Evolutionary conservation across 2,329 filamentous ascomycete species (phyloP), one percentile per base, ranked within the genome.

Genomic region (Beauveria bassiana): DNA sequence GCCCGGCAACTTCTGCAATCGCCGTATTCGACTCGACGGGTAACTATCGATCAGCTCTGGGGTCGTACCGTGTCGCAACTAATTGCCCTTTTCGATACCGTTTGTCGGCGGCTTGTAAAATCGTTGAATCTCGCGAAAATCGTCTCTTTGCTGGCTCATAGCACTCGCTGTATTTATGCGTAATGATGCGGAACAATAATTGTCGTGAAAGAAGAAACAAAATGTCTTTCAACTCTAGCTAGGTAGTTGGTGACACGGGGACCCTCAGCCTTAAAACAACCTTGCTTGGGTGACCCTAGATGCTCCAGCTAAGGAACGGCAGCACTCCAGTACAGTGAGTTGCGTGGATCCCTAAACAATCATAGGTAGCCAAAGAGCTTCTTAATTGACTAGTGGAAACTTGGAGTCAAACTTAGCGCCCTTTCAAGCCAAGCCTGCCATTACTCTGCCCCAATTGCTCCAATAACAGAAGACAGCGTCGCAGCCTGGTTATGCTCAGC

Each of bases 401-500:
- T 3, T 45, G 56, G 56, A 52, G 22, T 45, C 12, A 16, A 60
- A n/a, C 34, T 34, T 51, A 34, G 57, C 57, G 57, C 40, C 47
- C 14, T 10, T 46, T 53, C 14, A 24, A 60, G 49, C 42, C 49
- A 53, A 53, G 57, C 26, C 24, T 14, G 26, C 49, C 46, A 50
- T 9, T 24, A 26, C 12, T 42, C 14, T 34, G 10, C 10, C 14
- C 10, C 10, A 34, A 38, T 38, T 38, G 47, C 31, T 46, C 58
- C 58, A 60, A 60, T 53, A n/a, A 60, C 40, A 60, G 26, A 43
- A 52, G 43, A 12, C 18, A 10, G 47, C 34, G 56, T 34, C 56
- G 14, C 49, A 47, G 58, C 49, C 49, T 59, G 10, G 47, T 31
- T 26, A 28, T 59, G 40, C 49, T 46, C 49, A 50, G 58, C 58